These are phyloP conservation scores for Blumeriella jaapii DNA, from an alignment of 2,329 filamentous ascomycete genomes.

Conservation along the genomic window DNA sequence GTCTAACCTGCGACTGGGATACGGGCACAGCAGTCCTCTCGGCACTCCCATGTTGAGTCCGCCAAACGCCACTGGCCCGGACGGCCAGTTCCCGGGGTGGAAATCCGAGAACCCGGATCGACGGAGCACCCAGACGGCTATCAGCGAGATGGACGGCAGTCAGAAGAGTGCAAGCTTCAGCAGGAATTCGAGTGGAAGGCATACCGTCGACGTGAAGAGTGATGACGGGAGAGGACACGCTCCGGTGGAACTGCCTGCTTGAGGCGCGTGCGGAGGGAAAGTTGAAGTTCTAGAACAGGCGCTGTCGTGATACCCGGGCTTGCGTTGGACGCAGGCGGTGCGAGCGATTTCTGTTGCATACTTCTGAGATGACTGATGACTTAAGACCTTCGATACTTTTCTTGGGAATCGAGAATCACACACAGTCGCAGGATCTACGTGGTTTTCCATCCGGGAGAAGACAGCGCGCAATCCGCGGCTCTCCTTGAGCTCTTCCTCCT, in stretches of 20 bases:
- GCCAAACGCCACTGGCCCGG: constrained; percentile 5
- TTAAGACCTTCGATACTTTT: too few relatives aligned
- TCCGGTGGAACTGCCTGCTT: background rate
- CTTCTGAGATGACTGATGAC: too few relatives aligned
- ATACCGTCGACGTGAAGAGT: background rate
- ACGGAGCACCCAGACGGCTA: constrained; percentile 9
- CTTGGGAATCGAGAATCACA: too few relatives aligned
- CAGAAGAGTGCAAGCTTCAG: constrained; percentile 2
- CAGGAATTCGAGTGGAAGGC: constrained; percentile 2
- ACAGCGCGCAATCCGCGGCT: too few relatives aligned
- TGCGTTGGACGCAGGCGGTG: background rate
- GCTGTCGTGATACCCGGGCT: background rate
- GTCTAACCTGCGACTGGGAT: constrained; percentile 14
- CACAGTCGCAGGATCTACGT: too few relatives aligned
- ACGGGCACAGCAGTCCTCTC: constrained; percentile 7
- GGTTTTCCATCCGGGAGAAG: too few relatives aligned
- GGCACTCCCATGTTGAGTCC: constrained; percentile 7
- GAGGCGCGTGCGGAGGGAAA: too few relatives aligned
- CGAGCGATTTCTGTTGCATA: background rate
- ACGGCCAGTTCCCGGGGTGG: constrained; percentile 8
- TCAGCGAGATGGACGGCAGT: constrained; percentile 12
- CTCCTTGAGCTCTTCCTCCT: too few relatives aligned
- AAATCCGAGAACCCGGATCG: constrained; percentile 6
- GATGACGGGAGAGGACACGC: constrained; percentile 29
- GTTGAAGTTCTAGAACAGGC: background rate